A percentile compares a stretch with the other conserved stretches of the same genome.
phyloP scores from a whole-genome alignment of 257 asterid species.

The Nicotiana otophora region DNA sequence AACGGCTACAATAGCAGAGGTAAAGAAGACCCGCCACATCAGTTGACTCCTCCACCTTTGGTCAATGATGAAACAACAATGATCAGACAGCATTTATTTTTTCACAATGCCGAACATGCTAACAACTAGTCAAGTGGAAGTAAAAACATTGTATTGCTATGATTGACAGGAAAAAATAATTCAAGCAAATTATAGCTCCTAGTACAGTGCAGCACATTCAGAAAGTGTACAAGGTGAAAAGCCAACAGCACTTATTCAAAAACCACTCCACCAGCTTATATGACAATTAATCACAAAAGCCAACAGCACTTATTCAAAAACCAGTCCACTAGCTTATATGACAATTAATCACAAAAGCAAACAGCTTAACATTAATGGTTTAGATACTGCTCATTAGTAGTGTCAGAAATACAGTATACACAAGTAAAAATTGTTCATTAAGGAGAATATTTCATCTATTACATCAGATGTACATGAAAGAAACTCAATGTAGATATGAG shows the following conservation, averaged over 20 bases:
- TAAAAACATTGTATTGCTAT: background rate
- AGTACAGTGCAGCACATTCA: background rate
- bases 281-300: background rate
- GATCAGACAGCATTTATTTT: background rate
- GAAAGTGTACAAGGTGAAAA: background rate
- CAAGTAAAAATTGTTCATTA: background rate
- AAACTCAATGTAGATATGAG: conserved; percentile 13
- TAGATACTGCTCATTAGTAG: background rate
- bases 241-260: background rate
- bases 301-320: background rate
- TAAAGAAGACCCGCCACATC: conserved; percentile 99
- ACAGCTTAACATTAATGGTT: background rate
- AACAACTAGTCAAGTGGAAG: background rate
- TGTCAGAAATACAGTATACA: background rate
- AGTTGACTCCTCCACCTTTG: conserved; percentile 99
- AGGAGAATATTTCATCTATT: background rate
- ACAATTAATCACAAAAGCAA: background rate
- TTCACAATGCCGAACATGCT: background rate
- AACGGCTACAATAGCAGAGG: conserved; percentile 97
- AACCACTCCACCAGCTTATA: background rate
- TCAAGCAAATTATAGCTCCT: background rate
- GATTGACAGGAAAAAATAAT: background rate
- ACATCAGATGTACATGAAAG: background rate
- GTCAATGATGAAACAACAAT: conserved; percentile 10
- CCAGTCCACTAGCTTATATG: background rate